Percentiles rank a stretch among this genome's conserved stretches.
These are phyloP conservation scores for Neurospora crassa DNA, from an alignment of 2,329 filamentous ascomycete genomes.

Conservation along the genomic window DNA sequence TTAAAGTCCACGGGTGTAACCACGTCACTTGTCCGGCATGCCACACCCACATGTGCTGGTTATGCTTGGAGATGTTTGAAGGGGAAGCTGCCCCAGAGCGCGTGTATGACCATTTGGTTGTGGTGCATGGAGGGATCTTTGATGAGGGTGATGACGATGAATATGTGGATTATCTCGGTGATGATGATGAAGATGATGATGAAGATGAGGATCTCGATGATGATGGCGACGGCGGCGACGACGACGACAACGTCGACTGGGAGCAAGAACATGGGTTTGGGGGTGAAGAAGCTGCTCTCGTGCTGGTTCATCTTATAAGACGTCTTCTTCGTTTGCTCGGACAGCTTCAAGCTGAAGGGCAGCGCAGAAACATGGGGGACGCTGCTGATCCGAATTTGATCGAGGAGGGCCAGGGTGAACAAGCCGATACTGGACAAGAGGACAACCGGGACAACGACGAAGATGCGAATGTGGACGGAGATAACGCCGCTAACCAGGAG, in stretches of 20 bases:
- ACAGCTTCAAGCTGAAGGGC: background rate
- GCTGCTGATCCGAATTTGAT: background rate
- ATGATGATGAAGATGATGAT: background rate
- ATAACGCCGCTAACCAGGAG: background rate
- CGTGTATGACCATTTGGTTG: background rate
- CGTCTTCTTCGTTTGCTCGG: too few species aligned
- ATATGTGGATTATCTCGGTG: too few species aligned
- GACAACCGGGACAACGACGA: background rate
- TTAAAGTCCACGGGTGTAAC: background rate
- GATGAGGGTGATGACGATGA: background rate
- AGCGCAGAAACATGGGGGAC: background rate
- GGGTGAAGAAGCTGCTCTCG: background rate
- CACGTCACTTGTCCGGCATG: background rate
- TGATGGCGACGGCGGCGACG: background rate
- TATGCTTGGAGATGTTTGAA: background rate
- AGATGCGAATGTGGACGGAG: background rate
- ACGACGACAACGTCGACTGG: background rate
- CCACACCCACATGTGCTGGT: background rate
- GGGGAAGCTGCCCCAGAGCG: background rate
- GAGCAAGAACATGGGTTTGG: background rate
- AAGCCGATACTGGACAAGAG: background rate
- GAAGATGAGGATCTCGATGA: background rate
- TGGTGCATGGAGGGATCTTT: background rate
- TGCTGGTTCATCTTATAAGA: background rate
- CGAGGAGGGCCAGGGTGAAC: background rate